Conservation (phyloP, 345 rosid genomes). For the Gossypium ekmanianum region DNA sequence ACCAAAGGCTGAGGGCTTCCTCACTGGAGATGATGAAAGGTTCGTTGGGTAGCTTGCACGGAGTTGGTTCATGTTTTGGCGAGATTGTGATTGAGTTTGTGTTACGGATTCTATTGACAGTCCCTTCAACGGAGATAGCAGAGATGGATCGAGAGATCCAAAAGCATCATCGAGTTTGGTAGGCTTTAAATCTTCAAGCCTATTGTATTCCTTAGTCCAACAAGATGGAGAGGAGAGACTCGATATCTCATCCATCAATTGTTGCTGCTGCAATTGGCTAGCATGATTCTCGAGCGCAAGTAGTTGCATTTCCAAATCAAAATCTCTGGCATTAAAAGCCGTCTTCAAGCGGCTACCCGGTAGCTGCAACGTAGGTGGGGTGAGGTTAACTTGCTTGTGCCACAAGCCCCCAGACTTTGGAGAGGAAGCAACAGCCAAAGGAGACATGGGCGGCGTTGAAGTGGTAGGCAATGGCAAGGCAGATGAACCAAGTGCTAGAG, state of each 20-base stretch:
- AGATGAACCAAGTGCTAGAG: conserved; percentile 51
- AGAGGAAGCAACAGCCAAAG: conserved; percentile 63
- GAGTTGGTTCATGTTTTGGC: conserved; percentile 62
- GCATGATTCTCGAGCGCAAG: conserved; percentile 44
- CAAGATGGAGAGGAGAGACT: conserved; percentile 55
- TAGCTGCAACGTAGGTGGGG: conserved; percentile 75
- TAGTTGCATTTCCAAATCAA: conserved; percentile 67
- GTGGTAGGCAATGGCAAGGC: conserved; percentile 48
- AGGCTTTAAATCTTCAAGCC: conserved; percentile 49
- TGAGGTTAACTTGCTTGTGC: conserved; percentile 72
- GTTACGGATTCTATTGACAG: conserved; percentile 36
- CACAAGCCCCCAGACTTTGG: conserved; percentile 60
- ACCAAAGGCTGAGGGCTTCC: conserved; percentile 53
- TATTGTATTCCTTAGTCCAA: conserved; percentile 41
- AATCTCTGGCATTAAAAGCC: conserved; percentile 64
- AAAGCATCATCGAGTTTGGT: conserved; percentile 59
- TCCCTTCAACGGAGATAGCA: conserved; percentile 52
- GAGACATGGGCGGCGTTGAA: conserved; percentile 76
- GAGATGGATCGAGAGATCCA: conserved; percentile 55
- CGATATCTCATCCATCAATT: conserved; percentile 55
- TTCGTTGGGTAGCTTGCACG: conserved; percentile 56
- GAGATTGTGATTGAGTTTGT: conserved; percentile 51
- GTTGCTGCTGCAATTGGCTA: conserved; percentile 33
- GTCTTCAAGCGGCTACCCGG: conserved; percentile 82
- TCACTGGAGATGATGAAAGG: conserved; percentile 50